Evolutionary conservation across 176 grass and related monocot genomes (phyloP), one percentile per base, ranked within the genome.

Genomic region (Zizania latifolia): DNA sequence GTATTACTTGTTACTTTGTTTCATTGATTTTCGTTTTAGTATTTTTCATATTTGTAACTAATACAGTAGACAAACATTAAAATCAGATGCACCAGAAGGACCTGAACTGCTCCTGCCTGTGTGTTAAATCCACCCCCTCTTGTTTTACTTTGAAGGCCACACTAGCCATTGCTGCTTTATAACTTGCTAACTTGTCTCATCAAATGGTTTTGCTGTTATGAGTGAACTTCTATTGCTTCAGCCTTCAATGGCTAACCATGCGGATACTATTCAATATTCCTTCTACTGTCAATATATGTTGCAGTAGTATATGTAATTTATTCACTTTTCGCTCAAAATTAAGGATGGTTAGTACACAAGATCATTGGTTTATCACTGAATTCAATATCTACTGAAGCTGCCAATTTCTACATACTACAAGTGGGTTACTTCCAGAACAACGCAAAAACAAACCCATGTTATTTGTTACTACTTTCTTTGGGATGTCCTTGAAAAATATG

Each of bases 1-100:
- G 85, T 68, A 55, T 1, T 74, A 16, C n/a, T 45, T 68, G 6
- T 7, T 54, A 67, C 60, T 40, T 65, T 67, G 39, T 4, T 69
- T 13, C 55, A 55, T 1, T 41, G 2, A 30, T 75, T 14, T 9
- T 44, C 34, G 71, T 4, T 33, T 36, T 62, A 41, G 0, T 8
- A 35, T 55, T 55, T n/a, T 54, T 51, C 3, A 4, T 37, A 54
- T 15, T 4, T 9, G 6, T 72, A 1, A 36, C 29, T 43, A 22
- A 29, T 81, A 44, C 37, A 16, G n/a, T 21, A 66, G 16, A 46
- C 13, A 59, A 51, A 6, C 11, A 4, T 46, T 19, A 16, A 62
- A 71, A 48, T 17, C 19, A 28, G 23, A 58, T 76, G 19, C 33
- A 75, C 5, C 9, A 34, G 19, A 34, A n/a, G n/a, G n/a, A n/a